Evolutionary conservation across 1,139 yeast species (phyloP), one percentile per base, ranked within the genome.

Genomic region (Hemisphaericaspora xylanilytica): DNA sequence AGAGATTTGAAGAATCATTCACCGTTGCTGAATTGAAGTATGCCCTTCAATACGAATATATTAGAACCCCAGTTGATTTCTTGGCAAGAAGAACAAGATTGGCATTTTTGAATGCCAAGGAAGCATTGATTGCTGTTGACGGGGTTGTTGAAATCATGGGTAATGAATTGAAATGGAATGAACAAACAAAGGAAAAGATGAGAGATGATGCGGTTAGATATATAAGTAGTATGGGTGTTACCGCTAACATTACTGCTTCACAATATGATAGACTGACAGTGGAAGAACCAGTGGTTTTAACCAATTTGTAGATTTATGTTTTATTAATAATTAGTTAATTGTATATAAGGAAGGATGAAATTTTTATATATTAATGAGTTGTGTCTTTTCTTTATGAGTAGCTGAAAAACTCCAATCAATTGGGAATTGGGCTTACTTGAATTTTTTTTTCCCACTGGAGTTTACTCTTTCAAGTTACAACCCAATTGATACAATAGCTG

Each of bases 41-140:
- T 66, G 83, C 90, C 9, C 73, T 89, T 54, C 70, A 80, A 49
- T 78, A 87, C 65, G 97, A 90, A 69, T 88, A 88, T 59, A 81
- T 89, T 35, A 77, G 95, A 65, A 85, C 92, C 10, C 95, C 96
- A 37, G 67, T 84, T 43, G 97, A 90, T 63, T 89, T 90, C 73
- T 73, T 90, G 49, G 89, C 95, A 41, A 84, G 97, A 71, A 84
- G 97, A 73, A 84, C 95, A 40, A 81, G 97, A 65, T 80, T 88
- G 59, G 96, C 96, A 2, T 90, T 89, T 70, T 73, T 90, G 59
- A 90, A 90, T 65, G 88, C 95, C 34, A 80, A 81, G 61, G 92
- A 86, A 51, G 96, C 97, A 21, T 67, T 81, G 48, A 73, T 68
- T 43, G 87, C 95, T 10, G 81, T 90, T 40, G 95, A 89, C 46